Percentiles rank a stretch among this genome's conserved stretches.
These are phyloP conservation scores for Rosa multiflora DNA, from an alignment of 306 rosid species.

Conservation along the genomic window DNA sequence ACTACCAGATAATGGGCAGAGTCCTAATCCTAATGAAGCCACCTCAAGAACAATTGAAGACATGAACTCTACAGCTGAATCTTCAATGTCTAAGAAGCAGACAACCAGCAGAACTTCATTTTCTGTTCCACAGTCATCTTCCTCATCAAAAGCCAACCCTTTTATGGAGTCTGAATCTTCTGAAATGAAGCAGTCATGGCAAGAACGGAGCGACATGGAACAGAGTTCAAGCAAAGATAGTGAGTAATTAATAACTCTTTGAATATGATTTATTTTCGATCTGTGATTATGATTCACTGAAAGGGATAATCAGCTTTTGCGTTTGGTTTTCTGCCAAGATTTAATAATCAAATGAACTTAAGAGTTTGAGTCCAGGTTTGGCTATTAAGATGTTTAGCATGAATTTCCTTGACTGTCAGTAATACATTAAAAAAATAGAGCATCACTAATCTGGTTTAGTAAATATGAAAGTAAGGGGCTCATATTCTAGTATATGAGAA, in stretches of 20 bases:
- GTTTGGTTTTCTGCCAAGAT: background rate
- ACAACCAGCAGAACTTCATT: conserved; percentile 56
- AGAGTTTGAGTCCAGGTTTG: background rate
- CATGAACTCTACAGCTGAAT: conserved; percentile 74
- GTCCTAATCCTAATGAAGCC: conserved; percentile 19
- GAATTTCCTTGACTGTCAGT: background rate
- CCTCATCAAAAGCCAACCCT: conserved; percentile 36
- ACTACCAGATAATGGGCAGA: conserved; percentile 23
- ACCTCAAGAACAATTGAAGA: conserved; percentile 53
- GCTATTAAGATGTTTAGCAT: background rate
- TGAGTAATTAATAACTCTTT: conserved; percentile 17
- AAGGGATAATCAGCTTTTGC: background rate
- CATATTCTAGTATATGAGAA: background rate
- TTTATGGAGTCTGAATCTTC: conserved; percentile 43
- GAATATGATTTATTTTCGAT: background rate
- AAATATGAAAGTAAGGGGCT: background rate
- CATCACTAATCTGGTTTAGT: background rate
- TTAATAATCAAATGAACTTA: background rate
- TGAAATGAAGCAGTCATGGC: conserved; percentile 45
- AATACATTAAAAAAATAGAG: background rate
- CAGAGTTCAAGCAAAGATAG: conserved; percentile 56
- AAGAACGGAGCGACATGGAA: conserved; percentile 49
- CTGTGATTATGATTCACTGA: background rate
- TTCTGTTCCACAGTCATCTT: conserved; percentile 73
- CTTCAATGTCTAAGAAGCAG: conserved; percentile 68